A percentile compares a stretch with the other conserved stretches of the same genome.
These are phyloP conservation scores for Colletotrichum eremochloae DNA, from an alignment of 2,329 filamentous ascomycete genomes.

Conservation along the genomic window DNA sequence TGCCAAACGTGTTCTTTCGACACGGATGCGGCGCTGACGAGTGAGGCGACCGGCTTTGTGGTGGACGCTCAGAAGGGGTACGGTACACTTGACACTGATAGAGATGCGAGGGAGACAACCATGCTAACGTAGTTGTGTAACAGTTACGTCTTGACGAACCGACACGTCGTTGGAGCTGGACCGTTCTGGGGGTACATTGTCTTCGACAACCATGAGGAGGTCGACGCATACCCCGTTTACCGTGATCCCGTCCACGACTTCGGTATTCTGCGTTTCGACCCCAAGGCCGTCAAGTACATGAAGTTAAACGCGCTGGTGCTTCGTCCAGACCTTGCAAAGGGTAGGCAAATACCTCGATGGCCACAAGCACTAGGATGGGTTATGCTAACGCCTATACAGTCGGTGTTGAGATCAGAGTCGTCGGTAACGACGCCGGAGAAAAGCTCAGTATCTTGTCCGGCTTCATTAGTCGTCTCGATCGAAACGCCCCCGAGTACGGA, in stretches of 20 bases:
- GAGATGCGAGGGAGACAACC: neutral
- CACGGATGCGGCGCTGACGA: slow-evolving; percentile 93
- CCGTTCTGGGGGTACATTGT: slow-evolving; percentile 99
- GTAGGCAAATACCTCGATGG: slow-evolving; percentile 48
- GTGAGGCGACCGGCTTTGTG: slow-evolving; percentile 97
- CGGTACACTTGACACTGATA: slow-evolving; percentile 50
- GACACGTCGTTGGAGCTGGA: slow-evolving; percentile 93
- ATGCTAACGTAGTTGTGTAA: slow-evolving; percentile 15
- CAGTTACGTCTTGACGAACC: slow-evolving; percentile 85
- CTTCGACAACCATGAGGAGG: slow-evolving; percentile 98
- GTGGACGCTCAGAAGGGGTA: slow-evolving; percentile 92
- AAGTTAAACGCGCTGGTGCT: slow-evolving; percentile 83
- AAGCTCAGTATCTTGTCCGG: slow-evolving; percentile 98
- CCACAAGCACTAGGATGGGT: slow-evolving; percentile 25
- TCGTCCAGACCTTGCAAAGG: slow-evolving; percentile 85
- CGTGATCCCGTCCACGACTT: slow-evolving; percentile 99
- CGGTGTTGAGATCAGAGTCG: slow-evolving; percentile 93
- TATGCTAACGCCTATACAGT: slow-evolving; percentile 61
- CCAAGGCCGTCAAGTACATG: slow-evolving; percentile 98
- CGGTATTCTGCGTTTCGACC: slow-evolving; percentile 95
- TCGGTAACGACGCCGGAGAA: slow-evolving; percentile 98
- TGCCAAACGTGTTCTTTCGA: slow-evolving; percentile 98
- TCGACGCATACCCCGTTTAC: slow-evolving; percentile 96
- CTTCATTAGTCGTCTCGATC: slow-evolving; percentile 94
- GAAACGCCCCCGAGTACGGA: slow-evolving; percentile 97